Conservation (phyloP, 2,329 filamentous ascomycete species). For the Curvularia sp. region DNA sequence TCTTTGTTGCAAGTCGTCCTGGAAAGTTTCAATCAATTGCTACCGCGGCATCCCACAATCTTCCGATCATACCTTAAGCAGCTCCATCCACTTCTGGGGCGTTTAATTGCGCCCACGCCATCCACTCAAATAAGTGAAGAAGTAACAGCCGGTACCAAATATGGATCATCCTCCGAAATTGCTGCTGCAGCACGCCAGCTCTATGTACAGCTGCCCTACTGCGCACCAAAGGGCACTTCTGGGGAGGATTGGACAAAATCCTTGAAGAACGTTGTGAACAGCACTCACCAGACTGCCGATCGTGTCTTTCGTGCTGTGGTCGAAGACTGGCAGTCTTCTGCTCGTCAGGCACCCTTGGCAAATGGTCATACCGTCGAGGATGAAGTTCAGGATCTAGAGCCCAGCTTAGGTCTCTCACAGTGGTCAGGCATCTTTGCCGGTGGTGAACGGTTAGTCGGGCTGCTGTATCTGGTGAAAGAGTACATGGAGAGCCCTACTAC, state of each 20-base stretch:
- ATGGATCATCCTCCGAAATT: slow-evolving; percentile 60
- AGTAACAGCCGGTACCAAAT: slow-evolving; percentile 42
- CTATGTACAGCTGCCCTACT: slow-evolving; percentile 76
- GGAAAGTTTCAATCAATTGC: slow-evolving; percentile 72
- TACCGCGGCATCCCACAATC: slow-evolving; percentile 83
- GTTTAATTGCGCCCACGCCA: slow-evolving; percentile 70
- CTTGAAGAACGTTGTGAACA: slow-evolving; percentile 66
- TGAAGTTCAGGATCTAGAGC: slow-evolving; percentile 50
- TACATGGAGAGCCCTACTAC: slow-evolving; percentile 71
- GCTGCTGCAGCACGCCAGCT: slow-evolving; percentile 68
- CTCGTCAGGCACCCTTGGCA: slow-evolving; percentile 48
- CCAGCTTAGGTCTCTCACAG: slow-evolving; percentile 61
- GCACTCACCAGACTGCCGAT: slow-evolving; percentile 75
- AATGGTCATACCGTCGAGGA: slow-evolving; percentile 42
- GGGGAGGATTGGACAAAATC: slow-evolving; percentile 80
- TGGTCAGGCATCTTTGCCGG: slow-evolving; percentile 83
- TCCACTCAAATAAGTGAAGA: slow-evolving; percentile 46
- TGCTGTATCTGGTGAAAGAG: slow-evolving; percentile 70
- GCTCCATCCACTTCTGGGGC: slow-evolving; percentile 67
- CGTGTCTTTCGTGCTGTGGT: slow-evolving; percentile 78
- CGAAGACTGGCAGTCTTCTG: slow-evolving; percentile 80
- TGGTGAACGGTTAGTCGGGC: slow-evolving; percentile 69
- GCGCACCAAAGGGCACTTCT: slow-evolving; percentile 78
- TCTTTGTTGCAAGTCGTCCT: slow-evolving; percentile 71
- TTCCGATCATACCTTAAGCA: slow-evolving; percentile 78